phyloP scores from a whole-genome alignment of 2,329 filamentous ascomycete genomes.

The Tolypocladium cylindrosporum region DNA sequence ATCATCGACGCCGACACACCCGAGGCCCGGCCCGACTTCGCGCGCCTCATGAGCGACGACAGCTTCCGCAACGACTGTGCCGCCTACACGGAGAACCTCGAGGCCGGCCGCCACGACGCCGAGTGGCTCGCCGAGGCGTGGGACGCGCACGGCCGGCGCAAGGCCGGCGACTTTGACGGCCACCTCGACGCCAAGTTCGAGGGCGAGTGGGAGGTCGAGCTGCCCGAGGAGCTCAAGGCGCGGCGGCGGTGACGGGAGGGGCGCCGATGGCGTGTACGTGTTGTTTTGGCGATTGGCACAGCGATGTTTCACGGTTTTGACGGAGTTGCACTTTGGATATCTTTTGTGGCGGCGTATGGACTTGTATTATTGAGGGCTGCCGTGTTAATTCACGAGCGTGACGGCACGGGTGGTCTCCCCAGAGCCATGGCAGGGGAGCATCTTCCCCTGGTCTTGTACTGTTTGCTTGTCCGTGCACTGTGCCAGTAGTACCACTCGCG shows the following conservation, averaged over 20 bases:
- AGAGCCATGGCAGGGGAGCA: too few species aligned
- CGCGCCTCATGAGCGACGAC: slow-evolving; percentile 33
- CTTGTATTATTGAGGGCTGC: neutral
- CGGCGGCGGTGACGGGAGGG: neutral
- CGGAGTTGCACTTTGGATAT: neutral
- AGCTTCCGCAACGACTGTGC: slow-evolving; percentile 37
- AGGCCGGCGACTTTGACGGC: slow-evolving; percentile 38
- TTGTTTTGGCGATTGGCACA: neutral
- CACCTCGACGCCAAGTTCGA: slow-evolving; percentile 34
- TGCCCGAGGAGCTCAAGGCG: slow-evolving; percentile 24
- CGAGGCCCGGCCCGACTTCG: slow-evolving; percentile 29
- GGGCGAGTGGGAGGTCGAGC: slow-evolving; percentile 34
- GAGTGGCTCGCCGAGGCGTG: slow-evolving; percentile 44
- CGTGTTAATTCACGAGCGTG: neutral
- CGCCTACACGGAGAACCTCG: slow-evolving; percentile 34
- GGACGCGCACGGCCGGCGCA: slow-evolving; percentile 37
- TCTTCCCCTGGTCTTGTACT: neutral
- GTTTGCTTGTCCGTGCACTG: neutral
- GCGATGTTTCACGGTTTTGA: neutral
- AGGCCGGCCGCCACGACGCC: slow-evolving; percentile 38
- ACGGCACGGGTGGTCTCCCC: neutral
- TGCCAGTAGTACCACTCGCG: too few species aligned
- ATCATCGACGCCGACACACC: slow-evolving; percentile 23
- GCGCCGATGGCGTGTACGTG: neutral
- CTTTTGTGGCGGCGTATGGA: neutral